These are phyloP conservation scores for Cryphonectria naterciae DNA, from an alignment of 2,329 filamentous ascomycete species.

Conservation along the genomic window DNA sequence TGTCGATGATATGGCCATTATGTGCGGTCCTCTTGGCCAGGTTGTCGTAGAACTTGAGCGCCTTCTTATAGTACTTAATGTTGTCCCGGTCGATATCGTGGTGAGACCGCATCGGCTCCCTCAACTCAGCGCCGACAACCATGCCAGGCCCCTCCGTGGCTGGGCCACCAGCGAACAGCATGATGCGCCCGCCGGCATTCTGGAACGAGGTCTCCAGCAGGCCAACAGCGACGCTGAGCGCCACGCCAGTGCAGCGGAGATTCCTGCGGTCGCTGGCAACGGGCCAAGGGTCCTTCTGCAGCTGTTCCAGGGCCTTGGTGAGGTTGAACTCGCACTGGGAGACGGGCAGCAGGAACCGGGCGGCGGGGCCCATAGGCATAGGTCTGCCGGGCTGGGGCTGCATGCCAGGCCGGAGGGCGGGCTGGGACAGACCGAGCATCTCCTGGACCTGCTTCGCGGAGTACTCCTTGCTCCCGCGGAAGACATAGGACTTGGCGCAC, in stretches of 20 bases:
- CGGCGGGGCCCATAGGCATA: conserved; percentile 77
- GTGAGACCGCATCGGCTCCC: conserved; percentile 95
- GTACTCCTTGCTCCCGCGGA: conserved; percentile 97
- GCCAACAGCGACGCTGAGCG: conserved; percentile 92
- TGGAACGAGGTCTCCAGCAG: conserved; percentile 94
- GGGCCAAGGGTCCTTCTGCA: conserved; percentile 97
- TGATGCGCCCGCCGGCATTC: conserved; percentile 91
- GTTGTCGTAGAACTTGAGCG: conserved; percentile 95
- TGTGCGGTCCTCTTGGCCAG: conserved; percentile 93
- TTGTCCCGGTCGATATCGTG: conserved; percentile 99
- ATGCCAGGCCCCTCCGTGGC: conserved; percentile 96
- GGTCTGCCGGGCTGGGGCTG: conserved; percentile 74
- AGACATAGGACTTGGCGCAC: conserved; percentile 98
- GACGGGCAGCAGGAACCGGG: conserved; percentile 90
- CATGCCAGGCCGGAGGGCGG: conserved; percentile 74
- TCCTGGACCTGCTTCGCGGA: conserved; percentile 98
- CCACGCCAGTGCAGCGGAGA: conserved; percentile 91
- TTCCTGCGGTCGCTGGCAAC: conserved; percentile 91
- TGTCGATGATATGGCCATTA: conserved; percentile 96
- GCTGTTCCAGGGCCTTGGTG: conserved; percentile 90
- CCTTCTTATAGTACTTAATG: conserved; percentile 99
- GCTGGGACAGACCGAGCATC: conserved; percentile 85
- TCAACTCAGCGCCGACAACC: conserved; percentile 93
- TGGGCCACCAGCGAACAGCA: conserved; percentile 94
- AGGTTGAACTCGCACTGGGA: conserved; percentile 97